Percentiles rank a stretch among this genome's conserved stretches.
Conservation (phyloP, 176 grass and related monocot genomes). For the Rhynchospora pubera region DNA sequence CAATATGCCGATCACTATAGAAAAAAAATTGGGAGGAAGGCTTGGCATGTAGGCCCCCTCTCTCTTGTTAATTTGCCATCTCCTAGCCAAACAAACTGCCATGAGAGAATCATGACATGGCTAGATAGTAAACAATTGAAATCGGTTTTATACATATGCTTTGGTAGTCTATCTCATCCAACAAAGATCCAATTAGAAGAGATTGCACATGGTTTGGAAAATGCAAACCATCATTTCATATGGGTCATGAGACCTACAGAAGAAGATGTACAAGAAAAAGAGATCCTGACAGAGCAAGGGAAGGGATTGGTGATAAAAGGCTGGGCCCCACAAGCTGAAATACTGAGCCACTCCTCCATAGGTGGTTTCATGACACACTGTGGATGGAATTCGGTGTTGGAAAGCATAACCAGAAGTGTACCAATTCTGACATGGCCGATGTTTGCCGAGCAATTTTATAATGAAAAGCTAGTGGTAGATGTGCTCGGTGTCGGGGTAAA, state of each 20-base stretch:
- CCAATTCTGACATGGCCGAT: slow-evolving; percentile 77
- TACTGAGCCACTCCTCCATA: slow-evolving; percentile 36
- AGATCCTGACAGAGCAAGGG: slow-evolving; percentile 9
- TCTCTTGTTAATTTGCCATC: neutral
- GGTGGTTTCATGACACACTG: slow-evolving; percentile 70
- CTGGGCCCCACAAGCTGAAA: slow-evolving; percentile 53
- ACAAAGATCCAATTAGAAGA: neutral
- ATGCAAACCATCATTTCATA: slow-evolving; percentile 12
- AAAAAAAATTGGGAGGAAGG: slow-evolving; percentile 12
- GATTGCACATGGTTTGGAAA: slow-evolving; percentile 2
- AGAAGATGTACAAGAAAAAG: neutral
- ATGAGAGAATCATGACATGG: slow-evolving; percentile 4
- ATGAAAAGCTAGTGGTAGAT: slow-evolving; percentile 61
- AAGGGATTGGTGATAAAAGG: slow-evolving; percentile 32
- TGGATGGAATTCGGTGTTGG: slow-evolving; percentile 56
- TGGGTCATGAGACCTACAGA: slow-evolving; percentile 2
- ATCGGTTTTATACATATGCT: slow-evolving; percentile 29
- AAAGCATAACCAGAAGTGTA: slow-evolving; percentile 42
- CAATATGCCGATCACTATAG: slow-evolving; percentile 26
- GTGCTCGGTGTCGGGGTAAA: slow-evolving; percentile 31
- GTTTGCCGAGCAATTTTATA: slow-evolving; percentile 61
- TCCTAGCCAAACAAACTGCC: neutral
- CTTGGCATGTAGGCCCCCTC: slow-evolving; percentile 19
- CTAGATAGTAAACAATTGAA: slow-evolving; percentile 7
- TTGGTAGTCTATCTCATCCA: slow-evolving; percentile 21